A percentile compares a stretch with the other conserved stretches of the same genome.
Conservation (phyloP, 2,329 filamentous ascomycete genomes). For the Davidsoniella virescens region DNA sequence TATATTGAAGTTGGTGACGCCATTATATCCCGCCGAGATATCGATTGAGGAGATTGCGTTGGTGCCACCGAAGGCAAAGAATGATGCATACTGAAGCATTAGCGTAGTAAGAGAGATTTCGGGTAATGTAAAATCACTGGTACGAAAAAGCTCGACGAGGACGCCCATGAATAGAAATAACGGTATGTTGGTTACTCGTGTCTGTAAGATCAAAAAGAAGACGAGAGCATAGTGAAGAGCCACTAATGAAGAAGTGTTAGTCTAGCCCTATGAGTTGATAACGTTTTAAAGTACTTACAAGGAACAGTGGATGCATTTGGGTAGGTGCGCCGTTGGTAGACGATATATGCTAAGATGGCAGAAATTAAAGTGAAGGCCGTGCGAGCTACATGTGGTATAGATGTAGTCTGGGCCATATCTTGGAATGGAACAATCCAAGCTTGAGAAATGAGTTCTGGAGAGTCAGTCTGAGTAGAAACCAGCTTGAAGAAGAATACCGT, state of each 20-base stretch:
- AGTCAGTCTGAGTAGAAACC: slow-evolving; percentile 72
- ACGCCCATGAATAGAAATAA: slow-evolving; percentile 62
- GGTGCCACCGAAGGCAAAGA: slow-evolving; percentile 80
- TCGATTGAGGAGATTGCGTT: slow-evolving; percentile 96
- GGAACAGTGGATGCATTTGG: slow-evolving; percentile 9
- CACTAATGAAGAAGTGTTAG: slow-evolving; percentile 16
- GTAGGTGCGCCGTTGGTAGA: slow-evolving; percentile 23
- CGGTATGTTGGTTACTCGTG: slow-evolving; percentile 69
- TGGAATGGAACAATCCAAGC: slow-evolving; percentile 24
- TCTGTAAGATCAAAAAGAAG: slow-evolving; percentile 74
- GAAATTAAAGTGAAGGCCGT: slow-evolving; percentile 34
- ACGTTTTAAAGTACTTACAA: slow-evolving; percentile 1
- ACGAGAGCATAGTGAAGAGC: slow-evolving; percentile 54
- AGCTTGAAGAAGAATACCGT: slow-evolving; percentile 71
- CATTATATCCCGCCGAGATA: slow-evolving; percentile 88
- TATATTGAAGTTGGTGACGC: slow-evolving; percentile 65
- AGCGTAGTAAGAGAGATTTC: slow-evolving; percentile 56
- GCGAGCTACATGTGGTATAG: slow-evolving; percentile 32
- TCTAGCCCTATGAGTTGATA: too few relatives aligned
- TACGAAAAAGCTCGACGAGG: slow-evolving; percentile 33
- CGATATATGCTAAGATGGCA: slow-evolving; percentile 22
- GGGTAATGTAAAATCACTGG: slow-evolving; percentile 30
- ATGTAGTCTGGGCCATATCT: slow-evolving; percentile 25
- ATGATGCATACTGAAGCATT: slow-evolving; percentile 64
- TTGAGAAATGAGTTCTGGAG: slow-evolving; percentile 54